These are phyloP conservation scores for Trichocladium antarcticum DNA, from an alignment of 495 filamentous ascomycete species.

Conservation along the genomic window DNA sequence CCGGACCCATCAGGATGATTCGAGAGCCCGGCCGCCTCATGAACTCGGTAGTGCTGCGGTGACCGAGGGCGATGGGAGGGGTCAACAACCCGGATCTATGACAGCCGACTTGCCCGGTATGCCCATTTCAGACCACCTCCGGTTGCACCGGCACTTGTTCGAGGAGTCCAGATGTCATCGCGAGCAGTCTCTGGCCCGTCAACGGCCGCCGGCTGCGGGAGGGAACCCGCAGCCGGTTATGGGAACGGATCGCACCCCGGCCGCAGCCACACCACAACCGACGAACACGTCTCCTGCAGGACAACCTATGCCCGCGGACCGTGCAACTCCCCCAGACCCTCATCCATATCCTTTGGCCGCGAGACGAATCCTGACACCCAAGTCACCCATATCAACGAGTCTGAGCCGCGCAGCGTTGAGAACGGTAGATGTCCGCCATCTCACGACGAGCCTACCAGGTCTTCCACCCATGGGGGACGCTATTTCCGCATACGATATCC, in stretches of 20 bases:
- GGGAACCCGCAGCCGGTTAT: no score
- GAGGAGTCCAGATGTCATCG: slow-evolving; percentile 7
- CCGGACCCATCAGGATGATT: slow-evolving; percentile 18
- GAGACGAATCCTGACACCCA: slow-evolving; percentile 52
- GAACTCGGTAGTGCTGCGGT: slow-evolving; percentile 18
- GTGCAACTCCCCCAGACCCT: slow-evolving; percentile 33
- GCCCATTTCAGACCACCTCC: slow-evolving; percentile 38
- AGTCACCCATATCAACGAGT: slow-evolving; percentile 46
- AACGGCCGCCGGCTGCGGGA: no score
- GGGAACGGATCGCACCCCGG: slow-evolving; percentile 15
- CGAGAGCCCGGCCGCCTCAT: slow-evolving; percentile 21
- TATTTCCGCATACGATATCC: slow-evolving; percentile 16
- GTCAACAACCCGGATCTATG: slow-evolving; percentile 30
- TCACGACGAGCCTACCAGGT: slow-evolving; percentile 21
- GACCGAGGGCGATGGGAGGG: slow-evolving; percentile 24
- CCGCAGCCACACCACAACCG: slow-evolving; percentile 20
- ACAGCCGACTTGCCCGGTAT: slow-evolving; percentile 37
- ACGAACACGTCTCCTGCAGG: slow-evolving; percentile 19
- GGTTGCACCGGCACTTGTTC: slow-evolving; percentile 18
- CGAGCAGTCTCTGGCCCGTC: no score
- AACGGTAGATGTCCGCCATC: slow-evolving; percentile 38
- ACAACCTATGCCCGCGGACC: slow-evolving; percentile 23
- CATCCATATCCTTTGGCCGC: slow-evolving; percentile 29
- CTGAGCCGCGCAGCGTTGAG: slow-evolving; percentile 35
- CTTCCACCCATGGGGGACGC: slow-evolving; percentile 26